Base-by-base conservation (phyloP, 2,329 filamentous ascomycete species). In the Fusarium tricinctum region DNA sequence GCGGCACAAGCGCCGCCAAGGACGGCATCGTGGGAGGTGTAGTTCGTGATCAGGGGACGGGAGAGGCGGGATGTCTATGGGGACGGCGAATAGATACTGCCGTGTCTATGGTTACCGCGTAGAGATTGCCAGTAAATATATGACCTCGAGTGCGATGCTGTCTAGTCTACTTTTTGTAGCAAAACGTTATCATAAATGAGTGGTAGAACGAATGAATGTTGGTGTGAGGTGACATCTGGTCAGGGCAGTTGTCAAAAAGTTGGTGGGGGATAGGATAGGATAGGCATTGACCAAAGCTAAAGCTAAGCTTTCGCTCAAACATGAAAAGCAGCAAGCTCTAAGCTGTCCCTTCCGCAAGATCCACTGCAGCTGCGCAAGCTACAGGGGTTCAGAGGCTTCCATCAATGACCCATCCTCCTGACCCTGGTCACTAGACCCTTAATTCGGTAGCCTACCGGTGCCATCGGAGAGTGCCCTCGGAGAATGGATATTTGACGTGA, bases 181-280 rank as follows among this genome's bases (percentile, higher is more conserved):
- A 23, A 63, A 65, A 28, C 43, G 43, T 38, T 30, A 46, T 47
- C 58, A 55, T 60, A 58, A 56, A 54, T 13, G 23, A 39, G 35
- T 15, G 33, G 15, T 40, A 52, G 49, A 45, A 65, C 53, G 35
- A 28, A 44, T 62, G 42, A 42, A 58, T 63, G 52, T 63, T 55
- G 54, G 53, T 57, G 67, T 69, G 54, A 70, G 63, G 67, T 70
- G 63, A 70, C 66, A 66, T 70, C 53, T 64, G 33, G 49, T 50
- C 30, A 43, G 51, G 40, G 22, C 32, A 39, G 32, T 13, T 61
- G 39, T 54, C 33, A 61, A 66, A 68, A 49, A 38, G 35, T 45
- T 69, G 53, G 66, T 63, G 67, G 67, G 62, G 66, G 62, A 9
- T 12, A 9, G 28, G 62, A 9, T 12, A 9, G 28, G 28, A 58